Percentiles rank a stretch among this genome's conserved stretches.
Conservation (phyloP, 1,284 basidiomycete genomes). For the Bjerkandera adusta region DNA sequence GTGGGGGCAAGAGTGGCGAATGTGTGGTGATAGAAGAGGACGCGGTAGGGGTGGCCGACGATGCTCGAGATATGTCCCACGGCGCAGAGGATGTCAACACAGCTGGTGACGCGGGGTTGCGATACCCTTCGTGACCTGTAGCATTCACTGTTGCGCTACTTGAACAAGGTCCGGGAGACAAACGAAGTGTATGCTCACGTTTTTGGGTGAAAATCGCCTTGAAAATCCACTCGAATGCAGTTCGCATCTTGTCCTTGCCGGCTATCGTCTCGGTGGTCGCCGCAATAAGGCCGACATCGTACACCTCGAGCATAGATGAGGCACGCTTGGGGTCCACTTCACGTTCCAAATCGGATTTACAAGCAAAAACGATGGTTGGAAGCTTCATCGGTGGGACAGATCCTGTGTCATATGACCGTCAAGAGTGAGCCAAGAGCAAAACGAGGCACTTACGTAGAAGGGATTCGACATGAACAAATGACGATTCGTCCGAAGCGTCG, state of each 20-base stretch:
- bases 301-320: conserved; percentile 41
- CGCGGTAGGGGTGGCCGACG: conserved; percentile 49
- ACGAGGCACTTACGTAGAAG: conserved; percentile 56
- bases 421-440: too few relatives aligned
- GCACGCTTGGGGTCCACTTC: conserved; percentile 56
- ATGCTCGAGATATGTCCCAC: conserved; percentile 50
- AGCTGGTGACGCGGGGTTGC: conserved; percentile 72
- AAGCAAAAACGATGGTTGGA: conserved; percentile 67
- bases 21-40: conserved; percentile 35
- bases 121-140: conserved; percentile 41
- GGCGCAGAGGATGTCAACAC: conserved; percentile 47
- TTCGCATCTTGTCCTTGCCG: conserved; percentile 62
- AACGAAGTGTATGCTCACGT: conserved; percentile 37
- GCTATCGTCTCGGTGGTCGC: conserved; percentile 48
- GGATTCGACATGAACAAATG: conserved; percentile 60
- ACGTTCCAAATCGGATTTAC: conserved; percentile 67
- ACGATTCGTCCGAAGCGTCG: conserved; percentile 57
- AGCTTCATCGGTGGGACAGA: conserved; percentile 52
- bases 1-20: conserved; percentile 21
- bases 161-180: conserved; percentile 7
- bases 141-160: neutral
- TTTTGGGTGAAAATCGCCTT: conserved; percentile 54
- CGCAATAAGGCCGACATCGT: conserved; percentile 70
- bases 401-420: conserved; percentile 37
- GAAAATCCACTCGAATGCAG: conserved; percentile 64